phyloP scores from a whole-genome alignment of 2,329 filamentous ascomycete genomes.

The Neopestalotiopsis clavispora region DNA sequence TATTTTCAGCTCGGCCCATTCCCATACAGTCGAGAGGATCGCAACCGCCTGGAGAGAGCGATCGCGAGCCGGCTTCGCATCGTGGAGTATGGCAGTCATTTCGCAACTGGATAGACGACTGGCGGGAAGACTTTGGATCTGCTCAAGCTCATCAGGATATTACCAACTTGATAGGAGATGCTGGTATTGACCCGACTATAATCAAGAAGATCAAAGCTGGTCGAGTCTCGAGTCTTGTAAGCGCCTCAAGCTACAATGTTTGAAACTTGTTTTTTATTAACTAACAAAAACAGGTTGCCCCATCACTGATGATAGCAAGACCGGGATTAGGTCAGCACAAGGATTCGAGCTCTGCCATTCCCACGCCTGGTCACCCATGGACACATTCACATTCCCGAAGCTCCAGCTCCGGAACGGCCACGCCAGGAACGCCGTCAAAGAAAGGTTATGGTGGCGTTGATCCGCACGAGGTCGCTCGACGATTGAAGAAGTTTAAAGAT shows the following conservation, averaged over 20 bases:
- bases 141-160: constrained; percentile 20
- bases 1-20: constrained; percentile 7
- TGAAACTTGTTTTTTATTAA: too few relatives aligned
- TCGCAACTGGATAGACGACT: constrained; percentile 13
- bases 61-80: constrained; percentile 18
- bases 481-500: constrained; percentile 19
- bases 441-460: constrained; percentile 21
- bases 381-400: neutral
- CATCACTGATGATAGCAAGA: constrained; percentile 19
- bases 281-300: constrained; percentile 13
- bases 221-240: constrained; percentile 14
- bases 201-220: constrained; percentile 18
- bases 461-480: constrained; percentile 18
- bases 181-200: constrained; percentile 20
- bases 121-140: constrained; percentile 18
- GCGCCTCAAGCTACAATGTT: neutral
- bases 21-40: neutral
- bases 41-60: constrained; percentile 16
- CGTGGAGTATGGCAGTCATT: constrained; percentile 20
- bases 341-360: constrained; percentile 10
- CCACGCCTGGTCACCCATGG: constrained; percentile 10
- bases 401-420: constrained; percentile 10
- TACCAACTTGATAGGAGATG: constrained; percentile 20
- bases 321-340: constrained; percentile 19
- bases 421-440: constrained; percentile 15